Evolutionary conservation across 257 asterid species (phyloP), one percentile per base, ranked within the genome.

Genomic region (Knoxia roxburghii): DNA sequence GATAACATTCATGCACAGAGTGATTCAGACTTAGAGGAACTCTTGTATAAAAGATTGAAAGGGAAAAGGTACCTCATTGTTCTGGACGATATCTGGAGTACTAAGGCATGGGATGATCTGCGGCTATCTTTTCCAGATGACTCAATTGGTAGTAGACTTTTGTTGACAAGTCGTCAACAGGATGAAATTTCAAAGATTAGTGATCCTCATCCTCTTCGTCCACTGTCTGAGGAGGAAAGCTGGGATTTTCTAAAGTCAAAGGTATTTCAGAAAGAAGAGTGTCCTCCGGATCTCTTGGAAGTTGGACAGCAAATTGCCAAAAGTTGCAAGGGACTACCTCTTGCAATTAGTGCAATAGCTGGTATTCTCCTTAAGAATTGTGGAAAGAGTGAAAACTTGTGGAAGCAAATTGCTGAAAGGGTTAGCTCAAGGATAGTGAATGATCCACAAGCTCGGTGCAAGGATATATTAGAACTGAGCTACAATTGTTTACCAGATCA

Each of bases 331-430:
- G 52, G 52, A 11, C 57, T 68, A 0, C 72, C 72, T 8, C 62
- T 55, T 46, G 41, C 72, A 3, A 23, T 68, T 32, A 23, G 45
- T 45, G 55, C 65, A 26, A 43, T 68, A 55, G 72, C 46, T 3
- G 72, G 72, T 68, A 40, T 68, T 40, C 72, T 68, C 12, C 17
- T 27, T 18, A 54, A 56, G 2, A 41, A 41, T 26, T 12, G 20
- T 5, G 45, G 45, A 40, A 55, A 55, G 52, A 29, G 41, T 11
- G 9, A 9, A 1, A 57, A 26, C 26, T 56, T 49, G 5, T 67
- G 71, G 71, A 52, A 52, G 3, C 6, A 67, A 37, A 27, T 53
- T 2, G 63, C 71, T 1, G 61, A 37, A 26, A 67, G 48, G 24
- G 40, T 67, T 12, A 33, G 39, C 39, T 33, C 39, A 33, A 3